These are phyloP conservation scores for Colletotrichum viniferum DNA, from an alignment of 2,329 filamentous ascomycete genomes.

Conservation along the genomic window DNA sequence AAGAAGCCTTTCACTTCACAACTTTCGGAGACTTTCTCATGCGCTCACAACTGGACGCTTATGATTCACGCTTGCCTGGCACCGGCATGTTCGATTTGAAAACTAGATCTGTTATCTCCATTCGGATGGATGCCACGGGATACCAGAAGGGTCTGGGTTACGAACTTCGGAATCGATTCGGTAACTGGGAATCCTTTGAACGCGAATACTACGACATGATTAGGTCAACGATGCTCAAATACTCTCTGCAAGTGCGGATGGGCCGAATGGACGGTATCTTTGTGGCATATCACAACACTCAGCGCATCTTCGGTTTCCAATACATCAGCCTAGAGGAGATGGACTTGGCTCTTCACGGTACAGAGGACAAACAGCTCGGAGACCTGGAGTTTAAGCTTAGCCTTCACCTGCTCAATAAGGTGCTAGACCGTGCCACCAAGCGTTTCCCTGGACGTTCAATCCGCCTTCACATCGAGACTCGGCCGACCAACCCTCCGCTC, in stretches of 20 bases:
- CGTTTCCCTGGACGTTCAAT: constrained; percentile 79
- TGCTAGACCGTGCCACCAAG: constrained; percentile 75
- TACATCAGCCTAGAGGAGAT: constrained; percentile 88
- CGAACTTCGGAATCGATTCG: constrained; percentile 78
- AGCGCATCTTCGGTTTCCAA: constrained; percentile 97
- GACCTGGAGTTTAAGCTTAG: constrained; percentile 87
- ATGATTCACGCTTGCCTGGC: constrained; percentile 85
- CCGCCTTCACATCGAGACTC: constrained; percentile 82
- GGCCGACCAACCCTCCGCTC: constrained; percentile 61
- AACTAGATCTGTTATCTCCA: constrained; percentile 87
- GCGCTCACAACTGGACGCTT: constrained; percentile 91
- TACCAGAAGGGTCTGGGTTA: constrained; percentile 82
- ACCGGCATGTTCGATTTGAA: constrained; percentile 96
- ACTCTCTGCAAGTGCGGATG: constrained; percentile 95
- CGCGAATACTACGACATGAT: constrained; percentile 98
- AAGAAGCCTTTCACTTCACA: constrained; percentile 87
- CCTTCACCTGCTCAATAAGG: constrained; percentile 76
- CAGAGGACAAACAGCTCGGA: constrained; percentile 68
- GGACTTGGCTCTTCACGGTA: constrained; percentile 88
- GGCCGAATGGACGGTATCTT: constrained; percentile 99
- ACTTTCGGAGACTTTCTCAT: constrained; percentile 87
- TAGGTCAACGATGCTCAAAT: constrained; percentile 91
- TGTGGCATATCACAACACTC: constrained; percentile 92
- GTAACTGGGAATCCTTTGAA: constrained; percentile 89
- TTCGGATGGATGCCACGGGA: constrained; percentile 82